A percentile compares a stretch with the other conserved stretches of the same genome.
Conservation (phyloP, 352 stramenopile genomes). For the Globisporangium uncinulatum region DNA sequence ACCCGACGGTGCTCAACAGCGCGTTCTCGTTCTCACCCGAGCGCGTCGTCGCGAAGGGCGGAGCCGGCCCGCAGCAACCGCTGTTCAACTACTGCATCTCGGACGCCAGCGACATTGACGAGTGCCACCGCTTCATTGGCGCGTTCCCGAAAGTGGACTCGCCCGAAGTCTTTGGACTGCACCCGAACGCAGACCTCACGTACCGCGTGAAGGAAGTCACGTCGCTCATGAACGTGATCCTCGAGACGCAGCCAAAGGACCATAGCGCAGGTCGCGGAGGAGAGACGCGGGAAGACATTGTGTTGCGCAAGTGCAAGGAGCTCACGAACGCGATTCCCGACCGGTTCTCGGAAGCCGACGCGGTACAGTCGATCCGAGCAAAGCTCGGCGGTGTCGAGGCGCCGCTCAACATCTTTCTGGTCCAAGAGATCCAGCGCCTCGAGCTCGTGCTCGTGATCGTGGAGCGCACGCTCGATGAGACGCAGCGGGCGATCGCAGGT, state of each 20-base stretch:
- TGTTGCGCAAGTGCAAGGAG: constrained; percentile 54
- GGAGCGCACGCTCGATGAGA: constrained; percentile 38
- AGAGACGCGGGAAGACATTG: constrained; percentile 59
- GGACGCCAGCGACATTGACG: constrained; percentile 35
- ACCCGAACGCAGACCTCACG: constrained; percentile 75
- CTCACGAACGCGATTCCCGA: constrained; percentile 39
- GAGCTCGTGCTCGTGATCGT: constrained; percentile 53
- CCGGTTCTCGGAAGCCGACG: constrained; percentile 41
- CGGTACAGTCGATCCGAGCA: constrained; percentile 29
- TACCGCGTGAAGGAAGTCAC: constrained; percentile 77
- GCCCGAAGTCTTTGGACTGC: constrained; percentile 77
- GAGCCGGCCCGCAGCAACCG: constrained; percentile 2
- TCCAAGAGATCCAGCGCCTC: constrained; percentile 67
- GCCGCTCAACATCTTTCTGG: constrained; percentile 72
- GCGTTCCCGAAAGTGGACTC: constrained; percentile 66
- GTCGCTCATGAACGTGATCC: constrained; percentile 47
- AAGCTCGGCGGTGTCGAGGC: constrained; percentile 66
- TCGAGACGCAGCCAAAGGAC: constrained; percentile 65
- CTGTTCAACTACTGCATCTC: constrained; percentile 47
- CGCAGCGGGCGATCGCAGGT: constrained; percentile 50
- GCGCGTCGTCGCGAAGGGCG: constrained; percentile 25
- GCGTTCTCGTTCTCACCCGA: constrained; percentile 73
- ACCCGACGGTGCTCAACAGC: constrained; percentile 43
- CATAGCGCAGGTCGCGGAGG: constrained; percentile 18
- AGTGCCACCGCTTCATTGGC: constrained; percentile 59